Evolutionary conservation across 2,329 filamentous ascomycete genomes (phyloP).

Genomic region (Aspergillus fumigatiaffinis): DNA sequence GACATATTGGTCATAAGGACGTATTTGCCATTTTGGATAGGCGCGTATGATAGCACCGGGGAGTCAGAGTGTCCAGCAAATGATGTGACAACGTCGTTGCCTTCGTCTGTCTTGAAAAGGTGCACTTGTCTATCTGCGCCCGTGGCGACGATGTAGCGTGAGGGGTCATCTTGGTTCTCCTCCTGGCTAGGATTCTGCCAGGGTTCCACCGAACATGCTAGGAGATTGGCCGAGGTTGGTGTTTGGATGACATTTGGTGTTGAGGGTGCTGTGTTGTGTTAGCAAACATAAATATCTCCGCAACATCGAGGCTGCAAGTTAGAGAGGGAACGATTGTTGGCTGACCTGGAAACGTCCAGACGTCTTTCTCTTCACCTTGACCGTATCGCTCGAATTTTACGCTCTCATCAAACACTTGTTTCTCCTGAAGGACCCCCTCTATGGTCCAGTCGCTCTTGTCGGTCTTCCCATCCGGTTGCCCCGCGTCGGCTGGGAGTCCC

Average conservation of each 20-base stretch:
- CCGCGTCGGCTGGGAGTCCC: conserved; percentile 50
- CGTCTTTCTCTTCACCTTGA: conserved; percentile 36
- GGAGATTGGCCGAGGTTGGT: conserved; percentile 51
- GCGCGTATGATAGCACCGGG: conserved; percentile 51
- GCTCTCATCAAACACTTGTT: conserved; percentile 54
- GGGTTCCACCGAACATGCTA: conserved; percentile 45
- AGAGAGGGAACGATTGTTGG: not conserved
- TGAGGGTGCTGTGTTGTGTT: conserved; percentile 40
- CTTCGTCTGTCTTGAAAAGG: conserved; percentile 33
- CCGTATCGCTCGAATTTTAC: conserved; percentile 54
- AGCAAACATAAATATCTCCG: not conserved
- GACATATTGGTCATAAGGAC: conserved; percentile 58
- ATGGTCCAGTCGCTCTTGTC: conserved; percentile 49
- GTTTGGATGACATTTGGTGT: conserved; percentile 39
- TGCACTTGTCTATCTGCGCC: conserved; percentile 49
- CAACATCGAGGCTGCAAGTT: not conserved
- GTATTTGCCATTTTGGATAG: conserved; percentile 39
- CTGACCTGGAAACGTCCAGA: conserved; percentile 49
- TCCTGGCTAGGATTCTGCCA: conserved; percentile 22
- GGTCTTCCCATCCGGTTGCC: conserved; percentile 23
- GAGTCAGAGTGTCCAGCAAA: conserved; percentile 29
- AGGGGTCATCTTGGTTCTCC: conserved; percentile 5
- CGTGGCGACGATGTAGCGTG: conserved; percentile 40
- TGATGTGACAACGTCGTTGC: conserved; percentile 19
- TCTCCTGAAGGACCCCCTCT: conserved; percentile 59